phyloP scores from a whole-genome alignment of 495 filamentous ascomycete genomes.

The Hypoxylon intermedium region DNA sequence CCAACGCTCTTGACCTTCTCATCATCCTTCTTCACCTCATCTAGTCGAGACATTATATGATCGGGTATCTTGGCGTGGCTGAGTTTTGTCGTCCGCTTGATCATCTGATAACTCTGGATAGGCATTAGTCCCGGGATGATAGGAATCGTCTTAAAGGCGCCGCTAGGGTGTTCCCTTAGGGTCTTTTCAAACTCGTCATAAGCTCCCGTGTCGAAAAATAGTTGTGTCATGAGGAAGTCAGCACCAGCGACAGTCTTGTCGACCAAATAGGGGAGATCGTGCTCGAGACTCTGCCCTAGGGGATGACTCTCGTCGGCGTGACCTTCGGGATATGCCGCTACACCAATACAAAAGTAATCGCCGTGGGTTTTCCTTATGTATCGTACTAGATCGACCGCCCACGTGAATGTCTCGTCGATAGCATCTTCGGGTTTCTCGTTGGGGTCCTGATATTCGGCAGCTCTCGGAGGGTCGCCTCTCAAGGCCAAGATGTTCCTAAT shows the following conservation, averaged over 20 bases:
- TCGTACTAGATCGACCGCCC: slow-evolving; percentile 86
- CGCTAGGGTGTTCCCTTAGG: slow-evolving; percentile 82
- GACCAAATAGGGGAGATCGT: slow-evolving; percentile 87
- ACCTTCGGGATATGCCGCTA: slow-evolving; percentile 93
- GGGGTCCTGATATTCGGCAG: slow-evolving; percentile 76
- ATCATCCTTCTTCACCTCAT: slow-evolving; percentile 85
- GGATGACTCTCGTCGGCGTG: slow-evolving; percentile 89
- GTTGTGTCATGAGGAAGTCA: slow-evolving; percentile 99
- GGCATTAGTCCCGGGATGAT: slow-evolving; percentile 98
- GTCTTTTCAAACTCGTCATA: slow-evolving; percentile 80
- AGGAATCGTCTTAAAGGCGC: slow-evolving; percentile 83
- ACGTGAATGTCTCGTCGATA: slow-evolving; percentile 79
- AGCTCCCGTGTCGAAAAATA: slow-evolving; percentile 89
- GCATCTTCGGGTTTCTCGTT: slow-evolving; percentile 57
- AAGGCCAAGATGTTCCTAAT: slow-evolving; percentile 94
- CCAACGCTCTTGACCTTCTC: slow-evolving; percentile 84
- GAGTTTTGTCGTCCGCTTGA: slow-evolving; percentile 93
- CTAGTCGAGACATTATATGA: slow-evolving; percentile 71
- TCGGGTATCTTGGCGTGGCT: slow-evolving; percentile 84
- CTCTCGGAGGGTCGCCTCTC: slow-evolving; percentile 89
- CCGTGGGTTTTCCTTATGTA: slow-evolving; percentile 87
- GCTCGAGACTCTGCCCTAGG: slow-evolving; percentile 75
- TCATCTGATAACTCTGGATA: slow-evolving; percentile 94
- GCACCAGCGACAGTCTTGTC: slow-evolving; percentile 92
- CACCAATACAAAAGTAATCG: slow-evolving; percentile 96